Conservation (phyloP, 192 early-diverging fungal species). For the Coemansia sp. region DNA sequence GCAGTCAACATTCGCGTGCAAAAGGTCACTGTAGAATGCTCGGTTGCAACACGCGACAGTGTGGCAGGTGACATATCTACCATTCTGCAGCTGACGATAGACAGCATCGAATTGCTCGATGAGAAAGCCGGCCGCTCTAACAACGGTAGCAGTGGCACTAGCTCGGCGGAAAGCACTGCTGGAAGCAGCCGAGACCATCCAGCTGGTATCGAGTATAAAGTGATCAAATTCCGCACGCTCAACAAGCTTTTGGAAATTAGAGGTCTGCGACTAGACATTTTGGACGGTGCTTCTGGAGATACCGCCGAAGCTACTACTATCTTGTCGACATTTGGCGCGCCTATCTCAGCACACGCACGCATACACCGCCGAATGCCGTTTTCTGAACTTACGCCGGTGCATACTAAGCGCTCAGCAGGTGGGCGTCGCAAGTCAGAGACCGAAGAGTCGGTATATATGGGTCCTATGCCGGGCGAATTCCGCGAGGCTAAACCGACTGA, state of each 20-base stretch:
- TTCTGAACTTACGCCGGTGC: constrained; percentile 46
- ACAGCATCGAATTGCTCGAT: constrained; percentile 45
- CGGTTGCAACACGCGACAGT: constrained; percentile 25
- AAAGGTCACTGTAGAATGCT: constrained; percentile 33
- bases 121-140: constrained; percentile 22
- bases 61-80: constrained; percentile 12
- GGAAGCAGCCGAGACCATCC: constrained; percentile 30
- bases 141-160: constrained; percentile 11
- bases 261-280: constrained; percentile 30
- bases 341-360: constrained; percentile 39
- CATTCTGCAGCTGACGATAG: constrained; percentile 45
- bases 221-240: constrained; percentile 41
- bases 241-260: constrained; percentile 38
- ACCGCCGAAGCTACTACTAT: constrained; percentile 10
- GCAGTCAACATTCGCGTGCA: constrained; percentile 69
- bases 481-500: constrained; percentile 29
- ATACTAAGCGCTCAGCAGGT: constrained; percentile 11
- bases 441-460: constrained; percentile 47
- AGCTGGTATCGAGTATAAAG: constrained; percentile 45
- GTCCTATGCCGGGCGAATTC: constrained; percentile 54
- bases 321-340: constrained; percentile 34
- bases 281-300: neutral
- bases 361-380: constrained; percentile 53
- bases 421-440: constrained; percentile 1
- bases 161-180: constrained; percentile 12